A percentile compares a stretch with the other conserved stretches of the same genome.
These are phyloP conservation scores for Vaccinium vitisidaea DNA, from an alignment of 148 eudicot species.

Conservation along the genomic window DNA sequence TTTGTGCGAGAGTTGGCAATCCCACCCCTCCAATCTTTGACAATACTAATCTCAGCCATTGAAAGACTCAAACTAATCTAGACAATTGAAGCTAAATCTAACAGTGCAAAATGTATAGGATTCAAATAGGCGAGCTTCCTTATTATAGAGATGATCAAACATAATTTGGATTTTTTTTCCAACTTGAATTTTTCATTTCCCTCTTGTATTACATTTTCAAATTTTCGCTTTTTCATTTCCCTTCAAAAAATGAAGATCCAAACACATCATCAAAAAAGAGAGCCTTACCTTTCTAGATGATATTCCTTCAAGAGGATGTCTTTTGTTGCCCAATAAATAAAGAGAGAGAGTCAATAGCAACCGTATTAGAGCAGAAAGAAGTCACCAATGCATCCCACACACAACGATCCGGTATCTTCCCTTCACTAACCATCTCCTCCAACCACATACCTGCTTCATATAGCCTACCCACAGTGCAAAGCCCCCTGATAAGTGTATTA, in stretches of 20 bases:
- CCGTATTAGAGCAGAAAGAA: constrained; percentile 38
- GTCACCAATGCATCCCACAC: constrained; percentile 57
- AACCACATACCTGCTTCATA: constrained; percentile 80
- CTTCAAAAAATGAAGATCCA: not conserved
- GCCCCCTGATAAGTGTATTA: constrained; percentile 59
- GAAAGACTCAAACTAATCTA: too few relatives aligned
- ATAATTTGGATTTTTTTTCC: too few relatives aligned
- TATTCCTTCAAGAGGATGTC: constrained; percentile 5
- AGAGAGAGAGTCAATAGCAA: constrained; percentile 17
- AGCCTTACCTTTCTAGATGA: not conserved
- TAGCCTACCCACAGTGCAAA: constrained; percentile 45
- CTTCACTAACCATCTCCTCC: constrained; percentile 91
- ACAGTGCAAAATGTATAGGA: too few relatives aligned
- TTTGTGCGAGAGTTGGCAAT: too few relatives aligned
- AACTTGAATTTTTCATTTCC: not conserved
- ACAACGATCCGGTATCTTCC: constrained; percentile 49
- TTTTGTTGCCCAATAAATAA: constrained; percentile 21
- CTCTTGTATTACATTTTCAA: not conserved
- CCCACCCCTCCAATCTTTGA: too few relatives aligned
- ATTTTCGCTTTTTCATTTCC: not conserved
- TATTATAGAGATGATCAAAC: too few relatives aligned
- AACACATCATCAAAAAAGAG: not conserved
- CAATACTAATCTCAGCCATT: too few relatives aligned
- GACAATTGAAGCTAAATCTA: too few relatives aligned
- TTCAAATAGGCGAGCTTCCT: too few relatives aligned